Evolutionary conservation across 192 early-diverging fungal genomes (phyloP).

Genomic region (Coemansia reversa): DNA sequence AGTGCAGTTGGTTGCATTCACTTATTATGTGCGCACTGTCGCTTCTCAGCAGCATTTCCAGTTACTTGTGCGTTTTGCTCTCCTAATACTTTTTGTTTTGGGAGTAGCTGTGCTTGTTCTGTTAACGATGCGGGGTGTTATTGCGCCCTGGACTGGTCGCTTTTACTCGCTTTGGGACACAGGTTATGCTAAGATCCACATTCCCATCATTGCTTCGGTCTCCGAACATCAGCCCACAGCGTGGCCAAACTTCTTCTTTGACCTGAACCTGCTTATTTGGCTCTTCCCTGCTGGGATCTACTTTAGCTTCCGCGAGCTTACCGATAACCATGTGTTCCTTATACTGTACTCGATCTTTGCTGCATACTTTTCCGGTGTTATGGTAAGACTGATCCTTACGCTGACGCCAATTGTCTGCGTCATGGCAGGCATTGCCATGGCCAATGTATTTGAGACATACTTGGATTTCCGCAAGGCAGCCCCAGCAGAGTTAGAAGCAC

Average conservation of each 20-base stretch:
- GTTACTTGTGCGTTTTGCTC: slow-evolving; percentile 67
- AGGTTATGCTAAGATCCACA: slow-evolving; percentile 98
- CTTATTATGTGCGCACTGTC: slow-evolving; percentile 75
- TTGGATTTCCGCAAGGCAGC: slow-evolving; percentile 47
- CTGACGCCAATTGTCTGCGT: slow-evolving; percentile 98
- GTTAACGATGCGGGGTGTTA: slow-evolving; percentile 77
- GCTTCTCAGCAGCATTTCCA: slow-evolving; percentile 86
- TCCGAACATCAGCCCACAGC: slow-evolving; percentile 99
- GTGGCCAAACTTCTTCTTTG: slow-evolving; percentile 99
- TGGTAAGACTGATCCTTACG: slow-evolving; percentile 99
- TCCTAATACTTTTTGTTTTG: slow-evolving; percentile 54
- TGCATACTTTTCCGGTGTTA: slow-evolving; percentile 99
- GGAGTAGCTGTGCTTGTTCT: slow-evolving; percentile 64
- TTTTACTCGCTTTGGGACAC: slow-evolving; percentile 99
- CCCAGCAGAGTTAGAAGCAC: slow-evolving; percentile 1
- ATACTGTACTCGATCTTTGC: slow-evolving; percentile 97
- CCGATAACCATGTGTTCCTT: slow-evolving; percentile 97
- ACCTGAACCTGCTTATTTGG: slow-evolving; percentile 94
- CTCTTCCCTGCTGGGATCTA: slow-evolving; percentile 97
- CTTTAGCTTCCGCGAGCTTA: slow-evolving; percentile 92
- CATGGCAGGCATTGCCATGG: slow-evolving; percentile 85
- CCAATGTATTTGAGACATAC: slow-evolving; percentile 85
- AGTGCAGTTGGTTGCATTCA: slow-evolving; percentile 92
- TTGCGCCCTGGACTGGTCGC: slow-evolving; percentile 98
- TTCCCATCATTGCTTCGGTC: slow-evolving; percentile 99